Conservation (phyloP, 495 filamentous ascomycete genomes). For the Aspergillus taichungensis region DNA sequence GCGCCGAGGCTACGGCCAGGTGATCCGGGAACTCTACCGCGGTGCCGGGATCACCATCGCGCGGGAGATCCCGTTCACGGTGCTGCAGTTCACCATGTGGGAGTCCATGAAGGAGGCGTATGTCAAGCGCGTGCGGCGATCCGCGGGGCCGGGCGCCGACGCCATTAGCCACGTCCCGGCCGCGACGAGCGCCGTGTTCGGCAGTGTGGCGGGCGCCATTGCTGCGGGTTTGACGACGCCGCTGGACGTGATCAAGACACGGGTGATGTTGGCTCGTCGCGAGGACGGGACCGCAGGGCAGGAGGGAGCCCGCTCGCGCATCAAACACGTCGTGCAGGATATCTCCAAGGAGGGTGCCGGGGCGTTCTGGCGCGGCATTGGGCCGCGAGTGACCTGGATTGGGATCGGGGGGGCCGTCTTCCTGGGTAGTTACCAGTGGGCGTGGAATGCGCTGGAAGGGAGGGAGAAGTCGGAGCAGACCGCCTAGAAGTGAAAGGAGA, state of each 20-base stretch:
- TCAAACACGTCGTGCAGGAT: conserved; percentile 49
- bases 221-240: conserved; percentile 88
- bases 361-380: conserved; percentile 83
- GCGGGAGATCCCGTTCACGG: conserved; percentile 93
- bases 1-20: conserved; percentile 40
- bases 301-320: conserved; percentile 39
- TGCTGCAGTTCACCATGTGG: conserved; percentile 96
- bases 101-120: conserved; percentile 71
- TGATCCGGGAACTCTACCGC: conserved; percentile 79
- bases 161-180: conserved; percentile 44
- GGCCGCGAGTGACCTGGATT: conserved; percentile 88
- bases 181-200: conserved; percentile 76
- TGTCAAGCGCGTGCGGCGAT: conserved; percentile 24
- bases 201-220: conserved; percentile 72
- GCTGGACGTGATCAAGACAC: conserved; percentile 91
- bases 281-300: conserved; percentile 18
- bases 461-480: conserved; percentile 13
- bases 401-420: conserved; percentile 89
- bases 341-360: conserved; percentile 65
- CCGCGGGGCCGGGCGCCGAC: conserved; percentile 1
- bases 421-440: conserved; percentile 91
- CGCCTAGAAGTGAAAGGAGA: not conserved
- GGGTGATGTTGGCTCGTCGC: conserved; percentile 75
- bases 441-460: conserved; percentile 59
- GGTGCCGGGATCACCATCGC: conserved; percentile 87